Conservation (phyloP, 768 basidiomycete genomes). For the Termitomyces heimii region DNA sequence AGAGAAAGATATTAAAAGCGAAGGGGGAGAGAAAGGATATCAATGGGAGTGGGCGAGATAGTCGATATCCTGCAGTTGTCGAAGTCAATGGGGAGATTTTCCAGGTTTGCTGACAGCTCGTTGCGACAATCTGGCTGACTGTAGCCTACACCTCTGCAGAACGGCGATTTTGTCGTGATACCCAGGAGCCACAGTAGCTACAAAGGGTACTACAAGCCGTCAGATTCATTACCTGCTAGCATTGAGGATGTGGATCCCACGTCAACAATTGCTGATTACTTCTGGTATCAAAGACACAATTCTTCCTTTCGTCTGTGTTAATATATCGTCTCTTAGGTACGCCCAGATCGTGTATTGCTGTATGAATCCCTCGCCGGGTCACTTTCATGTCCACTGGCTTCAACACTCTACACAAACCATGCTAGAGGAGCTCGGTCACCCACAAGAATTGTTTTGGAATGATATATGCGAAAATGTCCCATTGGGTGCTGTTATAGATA, state of each 20-base stretch:
- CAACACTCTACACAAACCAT: constrained; percentile 61
- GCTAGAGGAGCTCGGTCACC: constrained; percentile 53
- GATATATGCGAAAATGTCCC: constrained; percentile 43
- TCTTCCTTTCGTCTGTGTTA: background rate
- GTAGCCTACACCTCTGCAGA: constrained; percentile 26
- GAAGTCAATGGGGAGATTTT: constrained; percentile 39
- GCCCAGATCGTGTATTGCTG: constrained; percentile 54
- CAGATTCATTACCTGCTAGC: constrained; percentile 26
- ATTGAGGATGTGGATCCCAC: constrained; percentile 27
- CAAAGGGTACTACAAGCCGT: constrained; percentile 18
- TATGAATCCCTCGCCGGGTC: constrained; percentile 23
- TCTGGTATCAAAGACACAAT: constrained; percentile 42
- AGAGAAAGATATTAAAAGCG: constrained; percentile 21
- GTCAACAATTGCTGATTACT: constrained; percentile 48
- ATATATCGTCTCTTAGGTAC: constrained; percentile 46
- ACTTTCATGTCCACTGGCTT: constrained; percentile 69
- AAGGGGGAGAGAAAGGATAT: constrained; percentile 18
- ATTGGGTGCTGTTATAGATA: constrained; percentile 38
- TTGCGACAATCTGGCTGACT: background rate
- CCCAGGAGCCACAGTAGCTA: constrained; percentile 23
- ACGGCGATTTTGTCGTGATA: constrained; percentile 58
- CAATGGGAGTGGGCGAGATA: constrained; percentile 25
- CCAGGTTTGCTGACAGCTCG: constrained; percentile 26
- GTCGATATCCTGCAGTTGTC: constrained; percentile 32
- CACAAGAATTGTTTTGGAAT: constrained; percentile 62